phyloP scores from a whole-genome alignment of 1,139 yeast genomes.

The Pichia sp. region DNA sequence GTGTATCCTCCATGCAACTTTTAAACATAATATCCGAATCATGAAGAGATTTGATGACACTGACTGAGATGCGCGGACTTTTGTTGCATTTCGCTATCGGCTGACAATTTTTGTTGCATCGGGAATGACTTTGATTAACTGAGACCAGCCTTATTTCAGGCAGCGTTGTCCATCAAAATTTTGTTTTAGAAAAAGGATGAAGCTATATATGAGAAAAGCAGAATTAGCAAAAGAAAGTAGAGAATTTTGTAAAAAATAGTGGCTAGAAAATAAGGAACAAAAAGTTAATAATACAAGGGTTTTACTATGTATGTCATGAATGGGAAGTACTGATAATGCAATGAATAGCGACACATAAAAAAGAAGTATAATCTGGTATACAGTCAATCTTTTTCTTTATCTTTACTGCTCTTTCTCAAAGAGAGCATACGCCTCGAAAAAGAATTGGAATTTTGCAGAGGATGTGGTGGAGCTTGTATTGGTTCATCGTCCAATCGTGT shows the following conservation, averaged over 20 bases:
- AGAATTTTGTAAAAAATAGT: background rate
- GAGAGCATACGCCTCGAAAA: conserved; percentile 30
- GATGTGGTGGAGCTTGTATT: conserved; percentile 12
- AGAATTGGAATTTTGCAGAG: conserved; percentile 23
- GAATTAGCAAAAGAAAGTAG: background rate
- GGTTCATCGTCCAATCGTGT: conserved; percentile 29
- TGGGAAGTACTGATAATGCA: background rate
- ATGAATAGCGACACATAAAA: background rate
- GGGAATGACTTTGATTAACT: too few relatives aligned
- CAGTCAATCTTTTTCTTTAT: conserved; percentile 4
- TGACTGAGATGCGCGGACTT: background rate
- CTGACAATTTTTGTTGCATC: too few relatives aligned
- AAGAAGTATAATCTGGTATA: background rate
- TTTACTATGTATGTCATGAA: background rate
- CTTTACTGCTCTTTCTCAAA: conserved; percentile 24
- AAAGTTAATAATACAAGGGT: background rate
- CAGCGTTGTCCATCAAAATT: background rate
- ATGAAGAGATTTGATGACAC: background rate
- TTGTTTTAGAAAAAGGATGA: background rate
- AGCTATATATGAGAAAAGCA: background rate
- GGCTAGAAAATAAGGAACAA: background rate
- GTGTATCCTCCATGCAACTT: too few relatives aligned
- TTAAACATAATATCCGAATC: too few relatives aligned
- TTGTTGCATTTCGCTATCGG: too few relatives aligned
- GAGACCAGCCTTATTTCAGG: too few relatives aligned